phyloP scores from a whole-genome alignment of 768 basidiomycete genomes.

The Suillus clintonianus region DNA sequence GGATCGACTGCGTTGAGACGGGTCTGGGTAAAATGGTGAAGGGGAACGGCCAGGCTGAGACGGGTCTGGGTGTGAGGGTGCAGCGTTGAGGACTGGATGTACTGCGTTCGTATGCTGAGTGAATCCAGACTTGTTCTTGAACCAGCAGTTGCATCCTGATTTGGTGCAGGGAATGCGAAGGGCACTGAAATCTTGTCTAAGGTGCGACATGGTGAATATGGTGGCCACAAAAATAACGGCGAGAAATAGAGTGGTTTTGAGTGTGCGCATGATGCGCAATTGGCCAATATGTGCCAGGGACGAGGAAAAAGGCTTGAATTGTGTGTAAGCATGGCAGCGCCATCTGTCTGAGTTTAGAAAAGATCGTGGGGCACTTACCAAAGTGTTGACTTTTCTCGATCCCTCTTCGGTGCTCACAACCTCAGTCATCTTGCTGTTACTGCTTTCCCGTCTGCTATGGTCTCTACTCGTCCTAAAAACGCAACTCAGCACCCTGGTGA shows the following conservation, averaged over 20 bases:
- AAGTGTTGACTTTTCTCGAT: not conserved
- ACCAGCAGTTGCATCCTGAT: not conserved
- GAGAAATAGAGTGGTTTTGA: too few species aligned
- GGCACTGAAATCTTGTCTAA: not conserved
- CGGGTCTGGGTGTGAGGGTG: not conserved
- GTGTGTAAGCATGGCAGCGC: not conserved
- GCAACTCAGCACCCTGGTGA: constrained; percentile 7
- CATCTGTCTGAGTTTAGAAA: not conserved
- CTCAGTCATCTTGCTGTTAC: not conserved
- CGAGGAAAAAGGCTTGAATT: not conserved
- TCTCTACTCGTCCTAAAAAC: constrained; percentile 2
- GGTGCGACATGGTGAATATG: constrained; percentile 7
- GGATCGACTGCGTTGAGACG: not conserved
- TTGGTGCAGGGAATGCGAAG: not conserved
- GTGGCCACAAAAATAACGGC: too few species aligned
- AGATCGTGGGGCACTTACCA: not conserved
- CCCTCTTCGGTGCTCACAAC: not conserved
- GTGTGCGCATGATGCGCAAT: too few species aligned
- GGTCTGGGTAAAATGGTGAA: too few species aligned
- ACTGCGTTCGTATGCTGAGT: not conserved
- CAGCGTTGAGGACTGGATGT: not conserved
- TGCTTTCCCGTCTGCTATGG: not conserved
- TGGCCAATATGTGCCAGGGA: not conserved
- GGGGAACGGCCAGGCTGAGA: too few species aligned
- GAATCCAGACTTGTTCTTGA: constrained; percentile 1